A percentile compares a stretch with the other conserved stretches of the same genome.
Conservation (phyloP, 306 rosid genomes). For the Ceratonia siliqua region DNA sequence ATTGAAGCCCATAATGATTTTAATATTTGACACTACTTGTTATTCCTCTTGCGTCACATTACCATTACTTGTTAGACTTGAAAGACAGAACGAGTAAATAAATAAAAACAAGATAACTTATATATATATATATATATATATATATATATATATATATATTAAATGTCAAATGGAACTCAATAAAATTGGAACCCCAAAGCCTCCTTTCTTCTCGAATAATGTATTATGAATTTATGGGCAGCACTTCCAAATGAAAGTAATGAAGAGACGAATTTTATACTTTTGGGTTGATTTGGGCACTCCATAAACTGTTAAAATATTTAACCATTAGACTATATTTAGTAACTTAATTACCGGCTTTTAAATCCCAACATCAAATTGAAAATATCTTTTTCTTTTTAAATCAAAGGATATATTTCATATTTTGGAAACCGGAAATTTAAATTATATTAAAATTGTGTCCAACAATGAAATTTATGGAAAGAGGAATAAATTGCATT, state of each 20-base stretch:
- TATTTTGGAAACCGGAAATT: too few species aligned
- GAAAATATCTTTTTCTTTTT: too few species aligned
- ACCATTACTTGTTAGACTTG: not conserved
- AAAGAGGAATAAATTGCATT: too few species aligned
- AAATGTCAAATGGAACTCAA: not conserved
- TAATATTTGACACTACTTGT: not conserved
- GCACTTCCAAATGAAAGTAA: not conserved
- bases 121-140: not conserved
- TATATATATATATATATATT: not conserved
- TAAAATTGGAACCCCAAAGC: not conserved
- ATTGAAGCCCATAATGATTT: not conserved
- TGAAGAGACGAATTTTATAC: not conserved
- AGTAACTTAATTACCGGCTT: too few species aligned
- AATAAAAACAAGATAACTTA: not conserved
- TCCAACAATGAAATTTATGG: too few species aligned
- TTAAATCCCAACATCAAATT: too few species aligned
- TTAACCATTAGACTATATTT: too few species aligned
- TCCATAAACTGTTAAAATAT: too few species aligned
- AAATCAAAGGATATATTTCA: too few species aligned
- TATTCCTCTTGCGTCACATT: not conserved
- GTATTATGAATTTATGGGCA: not conserved
- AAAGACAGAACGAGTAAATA: not conserved
- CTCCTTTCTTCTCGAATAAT: not conserved
- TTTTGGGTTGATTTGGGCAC: too few species aligned
- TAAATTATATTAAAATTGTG: too few species aligned